A percentile compares a stretch with the other conserved stretches of the same genome.
Conservation (phyloP, 2,329 filamentous ascomycete genomes). For the Hymenoscyphus infarciens region DNA sequence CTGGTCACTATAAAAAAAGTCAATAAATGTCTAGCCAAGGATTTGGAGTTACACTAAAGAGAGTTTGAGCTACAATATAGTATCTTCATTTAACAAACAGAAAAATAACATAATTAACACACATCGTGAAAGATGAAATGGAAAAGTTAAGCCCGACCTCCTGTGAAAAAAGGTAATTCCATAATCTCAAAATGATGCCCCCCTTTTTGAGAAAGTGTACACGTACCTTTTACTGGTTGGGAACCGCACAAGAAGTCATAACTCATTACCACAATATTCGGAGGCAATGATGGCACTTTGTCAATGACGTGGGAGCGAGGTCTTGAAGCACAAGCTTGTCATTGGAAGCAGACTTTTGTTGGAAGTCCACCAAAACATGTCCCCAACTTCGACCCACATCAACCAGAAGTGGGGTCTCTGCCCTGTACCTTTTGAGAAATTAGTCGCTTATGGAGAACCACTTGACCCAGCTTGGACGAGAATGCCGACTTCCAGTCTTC, state of each 20-base stretch:
- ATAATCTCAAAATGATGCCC: background rate
- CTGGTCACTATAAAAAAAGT: background rate
- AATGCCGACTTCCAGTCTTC: background rate
- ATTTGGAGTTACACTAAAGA: too few species aligned
- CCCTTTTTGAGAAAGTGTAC: background rate
- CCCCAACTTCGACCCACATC: background rate
- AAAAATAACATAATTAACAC: too few species aligned
- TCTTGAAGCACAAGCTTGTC: background rate
- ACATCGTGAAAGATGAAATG: background rate
- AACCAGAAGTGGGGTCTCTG: background rate
- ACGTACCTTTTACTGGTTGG: background rate
- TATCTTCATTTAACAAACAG: background rate
- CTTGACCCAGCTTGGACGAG: background rate
- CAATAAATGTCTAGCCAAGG: too few species aligned
- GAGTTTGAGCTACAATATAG: too few species aligned
- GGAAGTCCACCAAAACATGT: background rate
- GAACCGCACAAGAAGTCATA: background rate
- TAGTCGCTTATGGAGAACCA: background rate
- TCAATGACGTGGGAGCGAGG: background rate
- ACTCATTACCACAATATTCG: background rate
- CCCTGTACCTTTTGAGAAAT: background rate
- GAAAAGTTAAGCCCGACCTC: background rate
- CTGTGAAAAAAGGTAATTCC: background rate
- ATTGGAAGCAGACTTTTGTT: background rate
- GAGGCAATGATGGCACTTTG: background rate